Evolutionary conservation across 2,329 filamentous ascomycete genomes (phyloP).

Genomic region (Aciculosporium take): DNA sequence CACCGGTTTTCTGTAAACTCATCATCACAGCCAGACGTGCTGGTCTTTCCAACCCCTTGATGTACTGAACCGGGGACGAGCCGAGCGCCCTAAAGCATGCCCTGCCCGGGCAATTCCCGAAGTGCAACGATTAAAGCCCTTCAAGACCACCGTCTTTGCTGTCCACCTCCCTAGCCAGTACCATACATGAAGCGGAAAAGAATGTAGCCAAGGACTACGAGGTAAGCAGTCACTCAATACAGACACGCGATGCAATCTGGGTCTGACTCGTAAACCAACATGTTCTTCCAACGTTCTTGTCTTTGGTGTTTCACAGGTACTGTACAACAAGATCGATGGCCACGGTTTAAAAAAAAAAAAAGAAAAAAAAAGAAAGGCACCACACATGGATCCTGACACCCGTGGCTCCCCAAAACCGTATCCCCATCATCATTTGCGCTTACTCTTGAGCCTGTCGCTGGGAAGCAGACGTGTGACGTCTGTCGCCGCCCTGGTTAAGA

Average conservation of each 20-base stretch:
- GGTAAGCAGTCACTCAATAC: not conserved
- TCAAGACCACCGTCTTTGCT: too few relatives aligned
- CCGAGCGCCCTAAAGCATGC: too few relatives aligned
- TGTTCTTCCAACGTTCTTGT: not conserved
- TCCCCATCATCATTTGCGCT: not conserved
- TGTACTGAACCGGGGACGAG: too few relatives aligned
- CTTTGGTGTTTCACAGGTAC: slow-evolving; percentile 1
- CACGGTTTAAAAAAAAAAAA: not conserved
- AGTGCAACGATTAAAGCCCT: too few relatives aligned
- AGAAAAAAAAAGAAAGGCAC: not conserved
- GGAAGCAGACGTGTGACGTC: slow-evolving; percentile 18
- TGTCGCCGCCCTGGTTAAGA: slow-evolving; percentile 30
- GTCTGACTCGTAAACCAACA: not conserved
- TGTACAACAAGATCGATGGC: not conserved
- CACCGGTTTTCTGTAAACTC: too few relatives aligned
- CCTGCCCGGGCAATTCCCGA: too few relatives aligned
- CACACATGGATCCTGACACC: not conserved
- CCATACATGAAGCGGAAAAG: too few relatives aligned
- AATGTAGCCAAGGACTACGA: too few relatives aligned
- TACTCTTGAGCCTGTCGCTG: slow-evolving; percentile 22
- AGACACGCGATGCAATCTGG: not conserved
- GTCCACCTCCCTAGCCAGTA: too few relatives aligned
- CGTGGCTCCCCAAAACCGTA: not conserved
- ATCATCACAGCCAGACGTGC: too few relatives aligned
- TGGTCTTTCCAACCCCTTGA: too few relatives aligned